Conservation (phyloP, 108 stramenopile genomes). For the Pseudonitzschia multiseries region DNA sequence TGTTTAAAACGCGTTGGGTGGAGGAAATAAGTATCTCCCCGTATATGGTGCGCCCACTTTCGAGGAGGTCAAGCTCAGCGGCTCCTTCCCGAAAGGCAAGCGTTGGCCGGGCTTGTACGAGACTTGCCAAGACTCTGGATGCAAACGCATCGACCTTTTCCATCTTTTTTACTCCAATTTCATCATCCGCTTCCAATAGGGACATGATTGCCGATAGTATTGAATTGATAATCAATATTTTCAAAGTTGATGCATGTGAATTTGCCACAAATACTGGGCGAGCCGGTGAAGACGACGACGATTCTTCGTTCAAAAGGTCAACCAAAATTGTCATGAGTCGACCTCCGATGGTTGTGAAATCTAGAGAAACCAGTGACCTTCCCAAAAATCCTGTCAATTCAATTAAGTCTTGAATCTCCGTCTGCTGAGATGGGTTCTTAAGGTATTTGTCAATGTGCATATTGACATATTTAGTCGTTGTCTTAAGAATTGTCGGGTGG, state of each 20-base stretch:
- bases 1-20: slow-evolving; percentile 37
- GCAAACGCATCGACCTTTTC: slow-evolving; percentile 41
- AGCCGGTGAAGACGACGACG: slow-evolving; percentile 3
- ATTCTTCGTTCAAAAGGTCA: slow-evolving; percentile 34
- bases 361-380: slow-evolving; percentile 39
- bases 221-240: slow-evolving; percentile 40
- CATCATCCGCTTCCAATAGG: slow-evolving; percentile 44
- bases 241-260: slow-evolving; percentile 26
- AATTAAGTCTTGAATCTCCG: slow-evolving; percentile 1
- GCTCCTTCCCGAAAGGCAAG: slow-evolving; percentile 34
- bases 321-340: slow-evolving; percentile 53
- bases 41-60: slow-evolving; percentile 39
- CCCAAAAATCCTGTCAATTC: slow-evolving; percentile 30
- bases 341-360: slow-evolving; percentile 43
- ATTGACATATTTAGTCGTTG: not conserved
- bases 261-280: slow-evolving; percentile 34
- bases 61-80: slow-evolving; percentile 18
- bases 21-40: slow-evolving; percentile 55
- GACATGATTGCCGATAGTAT: slow-evolving; percentile 46
- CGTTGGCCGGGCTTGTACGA: slow-evolving; percentile 53
- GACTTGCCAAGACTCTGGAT: slow-evolving; percentile 58
- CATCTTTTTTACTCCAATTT: slow-evolving; percentile 4
- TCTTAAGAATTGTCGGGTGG: slow-evolving; percentile 34
- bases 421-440: slow-evolving; percentile 28
- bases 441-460: slow-evolving; percentile 17